Evolutionary conservation across 257 asterid genomes (phyloP).

Genomic region (Solanum chmielewskii): DNA sequence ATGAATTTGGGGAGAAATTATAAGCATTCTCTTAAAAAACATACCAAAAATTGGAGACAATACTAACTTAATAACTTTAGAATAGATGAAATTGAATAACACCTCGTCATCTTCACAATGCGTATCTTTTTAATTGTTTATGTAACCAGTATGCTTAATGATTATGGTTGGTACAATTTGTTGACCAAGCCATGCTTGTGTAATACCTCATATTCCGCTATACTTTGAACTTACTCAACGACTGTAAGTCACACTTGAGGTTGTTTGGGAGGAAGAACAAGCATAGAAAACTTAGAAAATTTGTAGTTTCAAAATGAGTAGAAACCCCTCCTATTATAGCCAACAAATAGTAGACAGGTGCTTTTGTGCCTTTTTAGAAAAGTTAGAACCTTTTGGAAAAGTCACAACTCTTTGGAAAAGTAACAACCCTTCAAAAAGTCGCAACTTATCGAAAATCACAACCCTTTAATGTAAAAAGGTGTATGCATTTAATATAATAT

Average conservation of each 20-base stretch:
- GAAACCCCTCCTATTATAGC: not conserved
- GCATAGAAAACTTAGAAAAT: not conserved
- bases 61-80: not conserved
- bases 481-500: too few species aligned
- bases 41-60: not conserved
- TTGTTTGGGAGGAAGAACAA: not conserved
- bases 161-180: not conserved
- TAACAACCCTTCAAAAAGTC: not conserved
- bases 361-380: not conserved
- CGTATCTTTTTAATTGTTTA: not conserved
- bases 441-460: too few species aligned
- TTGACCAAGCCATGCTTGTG: not conserved
- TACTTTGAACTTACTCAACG: not conserved
- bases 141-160: not conserved
- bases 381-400: not conserved
- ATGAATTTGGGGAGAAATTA: not conserved
- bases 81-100: not conserved
- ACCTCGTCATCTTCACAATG: not conserved
- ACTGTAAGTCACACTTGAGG: not conserved
- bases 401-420: not conserved
- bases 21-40: not conserved
- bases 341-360: not conserved
- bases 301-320: not conserved
- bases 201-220: not conserved
- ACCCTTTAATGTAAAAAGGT: too few species aligned